A percentile compares a stretch with the other conserved stretches of the same genome.
Evolutionary conservation across 2,329 filamentous ascomycete genomes (phyloP).

Genomic region (Amauroascus niger): DNA sequence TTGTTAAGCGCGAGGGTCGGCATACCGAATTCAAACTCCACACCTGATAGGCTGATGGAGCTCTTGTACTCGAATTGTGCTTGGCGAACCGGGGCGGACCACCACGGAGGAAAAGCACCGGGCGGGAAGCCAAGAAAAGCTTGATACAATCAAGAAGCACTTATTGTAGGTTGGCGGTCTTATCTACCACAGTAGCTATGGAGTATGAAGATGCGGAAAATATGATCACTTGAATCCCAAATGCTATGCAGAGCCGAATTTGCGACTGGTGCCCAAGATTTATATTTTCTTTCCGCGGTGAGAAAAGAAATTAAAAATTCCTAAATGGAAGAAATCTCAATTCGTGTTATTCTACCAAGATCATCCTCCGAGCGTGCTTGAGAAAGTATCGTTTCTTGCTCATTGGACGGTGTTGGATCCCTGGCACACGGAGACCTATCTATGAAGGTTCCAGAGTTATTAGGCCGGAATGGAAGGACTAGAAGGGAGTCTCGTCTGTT

Average conservation of each 20-base stretch:
- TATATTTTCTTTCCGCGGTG: not conserved
- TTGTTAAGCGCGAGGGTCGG: constrained; percentile 57
- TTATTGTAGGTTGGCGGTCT: not conserved
- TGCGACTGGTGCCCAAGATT: not conserved
- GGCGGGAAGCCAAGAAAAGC: constrained; percentile 6
- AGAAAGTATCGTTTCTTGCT: constrained; percentile 11
- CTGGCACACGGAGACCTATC: not conserved
- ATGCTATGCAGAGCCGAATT: not conserved
- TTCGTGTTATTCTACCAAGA: constrained; percentile 35
- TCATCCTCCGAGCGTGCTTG: constrained; percentile 9
- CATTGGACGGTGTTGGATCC: constrained; percentile 5
- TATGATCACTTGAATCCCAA: not conserved
- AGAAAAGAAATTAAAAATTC: not conserved
- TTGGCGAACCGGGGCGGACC: constrained; percentile 8
- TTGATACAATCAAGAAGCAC: constrained; percentile 8
- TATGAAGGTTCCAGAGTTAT: not conserved
- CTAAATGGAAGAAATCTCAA: constrained; percentile 16
- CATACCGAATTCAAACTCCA: constrained; percentile 35
- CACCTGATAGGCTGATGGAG: not conserved
- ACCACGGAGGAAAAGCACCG: not conserved
- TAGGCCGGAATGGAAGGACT: not conserved
- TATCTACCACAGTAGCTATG: not conserved
- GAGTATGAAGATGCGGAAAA: not conserved
- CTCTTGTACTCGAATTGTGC: constrained; percentile 6
- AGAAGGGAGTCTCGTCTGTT: not conserved